Conservation (phyloP, 768 basidiomycete genomes). For the Boletellus sp. region DNA sequence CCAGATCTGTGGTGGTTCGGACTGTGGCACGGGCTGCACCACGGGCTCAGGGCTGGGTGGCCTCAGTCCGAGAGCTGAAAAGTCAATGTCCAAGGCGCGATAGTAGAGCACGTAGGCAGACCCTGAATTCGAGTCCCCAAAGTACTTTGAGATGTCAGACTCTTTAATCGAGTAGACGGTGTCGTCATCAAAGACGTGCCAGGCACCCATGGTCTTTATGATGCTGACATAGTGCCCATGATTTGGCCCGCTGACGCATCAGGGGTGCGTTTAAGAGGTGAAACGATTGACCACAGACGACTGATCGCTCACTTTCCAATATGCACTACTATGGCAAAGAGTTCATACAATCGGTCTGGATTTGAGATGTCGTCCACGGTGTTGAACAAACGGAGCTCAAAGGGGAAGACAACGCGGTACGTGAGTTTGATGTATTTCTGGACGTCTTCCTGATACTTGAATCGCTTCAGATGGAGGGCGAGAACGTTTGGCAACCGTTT, state of each 20-base stretch:
- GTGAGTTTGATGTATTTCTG: constrained; percentile 91
- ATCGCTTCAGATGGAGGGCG: constrained; percentile 93
- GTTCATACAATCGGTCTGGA: constrained; percentile 88
- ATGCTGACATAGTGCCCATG: constrained; percentile 98
- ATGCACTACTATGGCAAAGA: constrained; percentile 98
- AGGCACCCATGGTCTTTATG: constrained; percentile 77
- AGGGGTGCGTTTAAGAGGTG: constrained; percentile 13
- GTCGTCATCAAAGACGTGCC: constrained; percentile 97
- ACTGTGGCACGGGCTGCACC: constrained; percentile 11
- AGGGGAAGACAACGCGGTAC: constrained; percentile 95
- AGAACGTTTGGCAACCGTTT: constrained; percentile 94
- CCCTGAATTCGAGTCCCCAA: constrained; percentile 84
- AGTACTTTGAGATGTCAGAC: constrained; percentile 87
- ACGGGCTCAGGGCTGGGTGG: constrained; percentile 22
- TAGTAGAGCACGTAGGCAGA: constrained; percentile 97
- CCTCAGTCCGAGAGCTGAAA: constrained; percentile 64
- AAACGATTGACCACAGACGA: constrained; percentile 5
- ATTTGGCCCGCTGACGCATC: constrained; percentile 75
- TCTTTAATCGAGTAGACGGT: constrained; percentile 86
- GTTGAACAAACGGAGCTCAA: constrained; percentile 93
- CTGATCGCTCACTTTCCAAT: constrained; percentile 84
- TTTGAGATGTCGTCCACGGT: constrained; percentile 91
- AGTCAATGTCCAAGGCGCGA: constrained; percentile 86
- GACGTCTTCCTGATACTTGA: constrained; percentile 95
- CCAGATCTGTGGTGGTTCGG: constrained; percentile 10